A percentile compares a stretch with the other conserved stretches of the same genome.
Conservation (phyloP, 192 early-diverging fungal genomes). For the Backusella australiensis region DNA sequence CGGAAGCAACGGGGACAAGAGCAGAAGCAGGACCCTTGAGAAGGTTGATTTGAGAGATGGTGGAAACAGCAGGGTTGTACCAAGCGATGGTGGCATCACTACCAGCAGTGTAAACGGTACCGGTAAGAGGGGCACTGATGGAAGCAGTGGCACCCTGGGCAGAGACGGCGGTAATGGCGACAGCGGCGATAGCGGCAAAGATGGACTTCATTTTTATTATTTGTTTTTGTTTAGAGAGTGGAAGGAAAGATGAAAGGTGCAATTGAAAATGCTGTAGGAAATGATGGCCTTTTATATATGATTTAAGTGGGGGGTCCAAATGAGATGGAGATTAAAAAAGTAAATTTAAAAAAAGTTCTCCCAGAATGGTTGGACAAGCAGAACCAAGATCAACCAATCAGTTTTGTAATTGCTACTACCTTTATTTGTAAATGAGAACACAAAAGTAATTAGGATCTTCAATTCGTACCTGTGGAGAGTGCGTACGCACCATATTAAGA, state of each 20-base stretch:
- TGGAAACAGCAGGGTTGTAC: conserved; percentile 11
- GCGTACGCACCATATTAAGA: conserved; percentile 5
- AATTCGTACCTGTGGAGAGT: not conserved
- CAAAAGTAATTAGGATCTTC: conserved; percentile 6
- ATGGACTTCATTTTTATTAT: conserved; percentile 10
- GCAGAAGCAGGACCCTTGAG: conserved; percentile 23
- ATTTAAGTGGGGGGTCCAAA: conserved; percentile 1
- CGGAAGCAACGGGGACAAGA: conserved; percentile 20
- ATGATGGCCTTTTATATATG: conserved; percentile 2
- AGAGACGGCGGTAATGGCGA: conserved; percentile 22
- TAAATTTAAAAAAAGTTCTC: conserved; percentile 9
- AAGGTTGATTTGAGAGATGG: conserved; percentile 22
- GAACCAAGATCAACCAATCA: not conserved
- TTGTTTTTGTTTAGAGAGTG: conserved; percentile 5
- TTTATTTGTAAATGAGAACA: not conserved
- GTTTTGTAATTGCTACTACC: not conserved
- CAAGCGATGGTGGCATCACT: conserved; percentile 15
- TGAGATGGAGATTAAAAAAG: not conserved
- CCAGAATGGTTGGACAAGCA: conserved; percentile 3
- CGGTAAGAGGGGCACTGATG: conserved; percentile 20
- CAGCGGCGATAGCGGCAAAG: not conserved
- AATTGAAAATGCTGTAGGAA: not conserved
- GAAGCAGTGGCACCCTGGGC: conserved; percentile 15
- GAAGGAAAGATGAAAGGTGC: conserved; percentile 6
- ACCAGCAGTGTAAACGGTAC: conserved; percentile 22